phyloP scores from a whole-genome alignment of 805 yeast genomes.

The Kregervanrija fluxuum region DNA sequence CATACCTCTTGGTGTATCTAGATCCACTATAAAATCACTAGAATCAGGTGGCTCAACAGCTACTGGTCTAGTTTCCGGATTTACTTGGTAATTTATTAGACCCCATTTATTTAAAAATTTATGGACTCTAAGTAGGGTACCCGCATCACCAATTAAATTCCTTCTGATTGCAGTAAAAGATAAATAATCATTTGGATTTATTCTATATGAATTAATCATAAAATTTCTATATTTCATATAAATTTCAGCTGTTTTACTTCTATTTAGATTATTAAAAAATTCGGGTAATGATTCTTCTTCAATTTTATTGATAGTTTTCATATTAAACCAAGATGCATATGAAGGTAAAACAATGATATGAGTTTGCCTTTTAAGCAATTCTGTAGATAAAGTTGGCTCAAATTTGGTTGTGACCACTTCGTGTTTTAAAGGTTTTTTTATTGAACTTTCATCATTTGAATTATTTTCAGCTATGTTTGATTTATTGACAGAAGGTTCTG shows the following conservation, averaged over 20 bases:
- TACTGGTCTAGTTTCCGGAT: slow-evolving; percentile 65
- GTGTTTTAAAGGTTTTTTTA: too few relatives aligned
- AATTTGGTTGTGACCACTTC: too few relatives aligned
- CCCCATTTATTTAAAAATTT: slow-evolving; percentile 89
- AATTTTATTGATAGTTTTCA: slow-evolving; percentile 63
- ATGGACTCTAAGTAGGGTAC: slow-evolving; percentile 78
- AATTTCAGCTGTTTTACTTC: slow-evolving; percentile 75
- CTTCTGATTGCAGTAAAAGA: slow-evolving; percentile 89
- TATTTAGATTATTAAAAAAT: slow-evolving; percentile 55
- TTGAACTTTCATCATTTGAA: too few relatives aligned
- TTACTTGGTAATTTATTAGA: slow-evolving; percentile 84
- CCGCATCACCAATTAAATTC: slow-evolving; percentile 86
- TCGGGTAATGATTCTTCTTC: slow-evolving; percentile 85
- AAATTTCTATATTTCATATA: slow-evolving; percentile 81
- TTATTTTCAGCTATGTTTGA: too few relatives aligned
- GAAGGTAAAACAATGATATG: slow-evolving; percentile 85
- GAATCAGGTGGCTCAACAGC: slow-evolving; percentile 66
- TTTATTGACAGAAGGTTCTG: too few relatives aligned
- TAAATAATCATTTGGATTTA: slow-evolving; percentile 84
- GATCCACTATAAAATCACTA: slow-evolving; percentile 67
- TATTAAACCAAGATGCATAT: slow-evolving; percentile 78
- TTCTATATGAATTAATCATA: slow-evolving; percentile 78
- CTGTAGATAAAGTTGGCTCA: slow-evolving; percentile 9
- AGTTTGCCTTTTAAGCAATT: slow-evolving; percentile 42
- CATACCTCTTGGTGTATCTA: slow-evolving; percentile 86